Evolutionary conservation across 768 basidiomycete genomes (phyloP).

Genomic region (Lenzites betulinus): DNA sequence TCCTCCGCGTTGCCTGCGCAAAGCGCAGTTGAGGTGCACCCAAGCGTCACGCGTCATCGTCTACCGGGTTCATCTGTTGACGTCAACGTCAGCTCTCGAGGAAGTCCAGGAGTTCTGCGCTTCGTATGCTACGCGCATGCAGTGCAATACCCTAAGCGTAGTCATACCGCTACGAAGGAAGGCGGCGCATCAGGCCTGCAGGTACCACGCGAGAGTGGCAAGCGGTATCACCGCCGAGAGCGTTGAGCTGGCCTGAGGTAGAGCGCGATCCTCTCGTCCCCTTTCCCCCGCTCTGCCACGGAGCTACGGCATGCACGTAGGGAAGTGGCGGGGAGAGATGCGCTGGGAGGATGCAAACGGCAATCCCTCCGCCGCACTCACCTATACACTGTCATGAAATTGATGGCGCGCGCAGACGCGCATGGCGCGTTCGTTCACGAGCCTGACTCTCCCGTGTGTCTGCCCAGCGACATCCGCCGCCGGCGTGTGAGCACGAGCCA

Average conservation of each 20-base stretch:
- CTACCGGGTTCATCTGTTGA: too few species aligned
- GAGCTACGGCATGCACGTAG: background rate
- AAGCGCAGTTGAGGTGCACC: too few species aligned
- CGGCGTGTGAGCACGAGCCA: too few species aligned
- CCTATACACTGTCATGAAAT: conserved; percentile 16
- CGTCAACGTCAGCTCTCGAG: too few species aligned
- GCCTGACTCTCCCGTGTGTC: background rate
- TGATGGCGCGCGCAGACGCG: conserved; percentile 5
- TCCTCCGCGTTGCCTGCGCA: too few species aligned
- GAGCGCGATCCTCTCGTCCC: background rate
- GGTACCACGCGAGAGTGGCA: background rate
- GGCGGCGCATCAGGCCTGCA: background rate
- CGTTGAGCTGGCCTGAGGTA: background rate
- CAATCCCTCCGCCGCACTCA: background rate
- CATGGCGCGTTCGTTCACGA: background rate
- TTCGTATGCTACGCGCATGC: background rate
- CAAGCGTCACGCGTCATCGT: too few species aligned
- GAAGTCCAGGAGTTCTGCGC: background rate
- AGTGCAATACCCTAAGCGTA: too few species aligned
- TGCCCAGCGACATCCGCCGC: too few species aligned
- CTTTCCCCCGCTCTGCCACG: conserved; percentile 5
- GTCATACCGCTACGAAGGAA: background rate
- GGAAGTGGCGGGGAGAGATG: background rate
- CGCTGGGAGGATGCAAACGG: background rate
- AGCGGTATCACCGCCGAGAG: background rate